Percentiles rank a stretch among this genome's conserved stretches.
These are phyloP conservation scores for Abrus pulchellus DNA, from an alignment of 306 rosid genomes.

Conservation along the genomic window DNA sequence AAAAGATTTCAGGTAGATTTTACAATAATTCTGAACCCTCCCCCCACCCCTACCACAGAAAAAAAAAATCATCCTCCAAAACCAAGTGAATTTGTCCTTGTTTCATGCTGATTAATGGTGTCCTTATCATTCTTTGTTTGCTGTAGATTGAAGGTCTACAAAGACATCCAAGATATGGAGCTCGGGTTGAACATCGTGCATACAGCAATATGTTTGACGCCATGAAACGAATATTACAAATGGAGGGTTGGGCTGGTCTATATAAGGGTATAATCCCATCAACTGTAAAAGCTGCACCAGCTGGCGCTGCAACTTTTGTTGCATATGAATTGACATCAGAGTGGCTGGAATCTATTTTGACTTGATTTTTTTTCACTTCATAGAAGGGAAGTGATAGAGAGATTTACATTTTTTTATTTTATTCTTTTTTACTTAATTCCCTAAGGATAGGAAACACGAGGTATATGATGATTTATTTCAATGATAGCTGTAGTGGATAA, in stretches of 20 bases:
- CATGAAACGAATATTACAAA: constrained; percentile 60
- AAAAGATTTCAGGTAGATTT: constrained; percentile 91
- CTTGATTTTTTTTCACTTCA: constrained; percentile 50
- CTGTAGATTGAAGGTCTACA: constrained; percentile 88
- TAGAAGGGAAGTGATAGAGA: not conserved
- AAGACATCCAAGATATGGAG: constrained; percentile 93
- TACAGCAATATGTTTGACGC: constrained; percentile 87
- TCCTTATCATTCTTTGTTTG: constrained; percentile 6
- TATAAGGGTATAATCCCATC: constrained; percentile 92
- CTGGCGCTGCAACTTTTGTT: constrained; percentile 91
- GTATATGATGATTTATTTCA: not conserved
- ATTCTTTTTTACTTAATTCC: constrained; percentile 52
- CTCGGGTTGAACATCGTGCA: constrained; percentile 80
- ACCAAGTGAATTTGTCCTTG: not conserved
- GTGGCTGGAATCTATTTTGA: constrained; percentile 75
- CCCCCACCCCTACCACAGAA: not conserved
- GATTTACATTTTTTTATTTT: constrained; percentile 20
- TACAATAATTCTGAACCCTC: not conserved
- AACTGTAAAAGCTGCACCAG: constrained; percentile 91
- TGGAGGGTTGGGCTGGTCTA: constrained; percentile 90
- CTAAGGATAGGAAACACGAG: constrained; percentile 7
- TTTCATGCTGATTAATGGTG: constrained; percentile 14
- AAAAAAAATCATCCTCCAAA: no score
- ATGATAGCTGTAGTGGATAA: constrained; percentile 16
- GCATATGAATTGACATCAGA: constrained; percentile 81